Percentiles rank a stretch among this genome's conserved stretches.
phyloP scores from a whole-genome alignment of 305 asterid genomes.

The Lippia alba region DNA sequence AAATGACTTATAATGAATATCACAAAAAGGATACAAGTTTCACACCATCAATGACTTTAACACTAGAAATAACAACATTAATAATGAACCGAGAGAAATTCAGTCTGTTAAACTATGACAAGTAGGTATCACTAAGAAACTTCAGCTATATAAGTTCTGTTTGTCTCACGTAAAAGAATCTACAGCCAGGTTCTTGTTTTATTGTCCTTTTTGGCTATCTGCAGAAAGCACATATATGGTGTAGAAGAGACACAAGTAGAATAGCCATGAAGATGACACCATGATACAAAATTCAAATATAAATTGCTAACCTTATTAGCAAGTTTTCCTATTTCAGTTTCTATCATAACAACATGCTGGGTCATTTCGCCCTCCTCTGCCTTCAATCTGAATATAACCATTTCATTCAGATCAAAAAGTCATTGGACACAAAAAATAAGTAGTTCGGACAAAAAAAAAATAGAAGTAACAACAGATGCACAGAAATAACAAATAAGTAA shows the following conservation, averaged over 20 bases:
- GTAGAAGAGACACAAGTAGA: constrained; percentile 29
- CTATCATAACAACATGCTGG: constrained; percentile 38
- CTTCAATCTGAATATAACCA: constrained; percentile 57
- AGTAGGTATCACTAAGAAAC: neutral
- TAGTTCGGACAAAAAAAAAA: too few species aligned
- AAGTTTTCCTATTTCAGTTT: constrained; percentile 53
- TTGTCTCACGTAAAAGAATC: constrained; percentile 24
- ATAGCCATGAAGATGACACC: constrained; percentile 17
- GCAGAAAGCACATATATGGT: neutral
- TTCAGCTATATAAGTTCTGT: constrained; percentile 15
- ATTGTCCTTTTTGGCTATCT: constrained; percentile 7
- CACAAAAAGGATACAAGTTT: constrained; percentile 11
- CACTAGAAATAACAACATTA: constrained; percentile 3
- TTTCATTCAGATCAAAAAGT: constrained; percentile 39
- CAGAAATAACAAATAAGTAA: constrained; percentile 18
- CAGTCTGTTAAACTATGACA: constrained; percentile 21
- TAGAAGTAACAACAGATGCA: constrained; percentile 21
- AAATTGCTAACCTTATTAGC: constrained; percentile 54
- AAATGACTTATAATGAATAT: constrained; percentile 7
- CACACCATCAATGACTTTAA: neutral
- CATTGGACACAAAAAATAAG: neutral
- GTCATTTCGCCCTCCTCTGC: constrained; percentile 62
- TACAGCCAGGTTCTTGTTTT: constrained; percentile 27
- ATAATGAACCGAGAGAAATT: constrained; percentile 16
- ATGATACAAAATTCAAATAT: neutral